These are phyloP conservation scores for Puccinia coronata DNA, from an alignment of 1,284 basidiomycete genomes.

Conservation along the genomic window DNA sequence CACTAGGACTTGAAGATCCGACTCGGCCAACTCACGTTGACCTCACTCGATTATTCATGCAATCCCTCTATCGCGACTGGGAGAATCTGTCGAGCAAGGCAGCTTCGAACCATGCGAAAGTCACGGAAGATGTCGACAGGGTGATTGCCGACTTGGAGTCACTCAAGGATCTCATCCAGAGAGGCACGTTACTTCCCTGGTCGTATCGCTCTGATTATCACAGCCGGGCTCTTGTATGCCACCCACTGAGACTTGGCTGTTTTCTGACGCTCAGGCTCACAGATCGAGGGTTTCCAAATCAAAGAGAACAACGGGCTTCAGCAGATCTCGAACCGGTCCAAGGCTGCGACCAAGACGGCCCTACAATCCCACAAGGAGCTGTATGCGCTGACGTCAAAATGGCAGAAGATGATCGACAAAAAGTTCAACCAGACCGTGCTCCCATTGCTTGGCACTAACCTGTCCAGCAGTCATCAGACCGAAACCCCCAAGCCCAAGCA, in stretches of 20 bases:
- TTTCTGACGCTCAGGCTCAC: constrained; percentile 4
- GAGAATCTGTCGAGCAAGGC: constrained; percentile 38
- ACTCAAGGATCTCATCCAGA: constrained; percentile 19
- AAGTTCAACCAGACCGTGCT: constrained; percentile 44
- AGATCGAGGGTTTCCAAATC: constrained; percentile 28
- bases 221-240: not conserved
- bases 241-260: not conserved
- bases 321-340: constrained; percentile 30
- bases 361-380: constrained; percentile 39
- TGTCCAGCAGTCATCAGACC: not conserved
- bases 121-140: constrained; percentile 30
- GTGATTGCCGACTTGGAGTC: constrained; percentile 31
- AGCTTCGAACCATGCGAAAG: constrained; percentile 3
- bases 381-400: constrained; percentile 43
- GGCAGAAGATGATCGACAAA: constrained; percentile 45
- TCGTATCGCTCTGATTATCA: not conserved
- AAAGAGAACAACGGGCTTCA: constrained; percentile 22
- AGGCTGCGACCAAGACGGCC: constrained; percentile 28
- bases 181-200: not conserved
- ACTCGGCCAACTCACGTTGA: too few relatives aligned
- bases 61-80: constrained; percentile 37
- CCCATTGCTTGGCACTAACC: constrained; percentile 39
- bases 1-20: too few relatives aligned
- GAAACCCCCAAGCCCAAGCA: constrained; percentile 23
- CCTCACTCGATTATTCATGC: constrained; percentile 28